Evolutionary conservation across 257 asterid genomes (phyloP).

Genomic region (Fraxinus pennsylvanica): DNA sequence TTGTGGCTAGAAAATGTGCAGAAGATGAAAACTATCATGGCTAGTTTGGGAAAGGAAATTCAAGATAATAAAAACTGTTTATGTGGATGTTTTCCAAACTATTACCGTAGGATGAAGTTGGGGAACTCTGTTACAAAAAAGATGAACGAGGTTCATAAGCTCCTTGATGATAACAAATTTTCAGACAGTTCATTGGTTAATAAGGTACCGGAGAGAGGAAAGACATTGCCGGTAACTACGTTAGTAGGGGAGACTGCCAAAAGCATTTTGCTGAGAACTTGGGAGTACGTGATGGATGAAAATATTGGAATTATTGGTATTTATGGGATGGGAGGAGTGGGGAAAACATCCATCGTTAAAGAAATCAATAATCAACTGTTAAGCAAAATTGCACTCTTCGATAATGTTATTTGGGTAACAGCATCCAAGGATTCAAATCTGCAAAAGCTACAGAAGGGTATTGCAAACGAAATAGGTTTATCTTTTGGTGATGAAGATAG

Average conservation of each 20-base stretch:
- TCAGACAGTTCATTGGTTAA: conserved; percentile 17
- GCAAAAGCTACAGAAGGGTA: conserved; percentile 24
- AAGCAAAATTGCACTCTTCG: conserved; percentile 19
- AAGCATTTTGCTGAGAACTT: conserved; percentile 14
- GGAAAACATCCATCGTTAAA: conserved; percentile 28
- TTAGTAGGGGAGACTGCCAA: conserved; percentile 31
- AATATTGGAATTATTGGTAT: conserved; percentile 25
- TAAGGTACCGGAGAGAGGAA: conserved; percentile 26
- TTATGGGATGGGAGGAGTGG: conserved; percentile 7
- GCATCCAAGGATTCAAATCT: conserved; percentile 30
- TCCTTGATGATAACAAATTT: conserved; percentile 21
- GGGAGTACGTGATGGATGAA: conserved; percentile 28
- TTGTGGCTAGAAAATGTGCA: conserved; percentile 34
- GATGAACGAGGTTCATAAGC: conserved; percentile 23
- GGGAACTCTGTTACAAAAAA: conserved; percentile 25
- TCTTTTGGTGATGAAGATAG: conserved; percentile 17
- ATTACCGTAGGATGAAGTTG: conserved; percentile 18
- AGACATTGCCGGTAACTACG: conserved; percentile 22
- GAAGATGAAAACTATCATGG: conserved; percentile 4
- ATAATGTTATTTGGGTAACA: conserved; percentile 32
- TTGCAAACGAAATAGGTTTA: conserved; percentile 25
- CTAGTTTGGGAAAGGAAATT: conserved; percentile 16
- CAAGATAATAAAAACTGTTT: conserved; percentile 17
- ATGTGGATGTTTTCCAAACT: conserved; percentile 31
- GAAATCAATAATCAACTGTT: conserved; percentile 28